Evolutionary conservation across 768 basidiomycete species (phyloP).

Genomic region (Suillus luteus): DNA sequence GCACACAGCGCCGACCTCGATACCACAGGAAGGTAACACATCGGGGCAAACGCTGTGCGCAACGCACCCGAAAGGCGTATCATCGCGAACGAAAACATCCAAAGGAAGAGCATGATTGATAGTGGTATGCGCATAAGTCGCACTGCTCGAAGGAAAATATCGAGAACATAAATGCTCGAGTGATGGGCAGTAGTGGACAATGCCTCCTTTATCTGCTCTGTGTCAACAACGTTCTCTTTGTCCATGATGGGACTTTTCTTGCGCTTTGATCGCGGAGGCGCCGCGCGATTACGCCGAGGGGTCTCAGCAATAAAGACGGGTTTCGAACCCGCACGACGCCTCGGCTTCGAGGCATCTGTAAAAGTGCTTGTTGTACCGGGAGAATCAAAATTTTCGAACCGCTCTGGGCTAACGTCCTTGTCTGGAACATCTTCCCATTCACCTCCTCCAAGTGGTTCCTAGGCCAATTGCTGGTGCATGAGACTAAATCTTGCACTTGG

Average conservation of each 20-base stretch:
- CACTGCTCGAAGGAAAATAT: constrained; percentile 50
- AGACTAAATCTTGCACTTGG: background rate
- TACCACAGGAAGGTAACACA: constrained; percentile 65
- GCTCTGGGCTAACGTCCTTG: background rate
- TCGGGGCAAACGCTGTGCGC: constrained; percentile 50
- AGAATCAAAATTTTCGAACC: background rate
- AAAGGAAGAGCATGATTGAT: constrained; percentile 52
- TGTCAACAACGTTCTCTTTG: constrained; percentile 9
- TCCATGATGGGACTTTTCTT: constrained; percentile 25
- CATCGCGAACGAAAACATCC: constrained; percentile 49
- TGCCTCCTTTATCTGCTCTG: constrained; percentile 25
- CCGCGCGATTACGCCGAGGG: background rate
- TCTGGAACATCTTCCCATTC: constrained; percentile 7
- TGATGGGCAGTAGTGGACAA: constrained; percentile 27
- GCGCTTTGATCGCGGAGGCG: constrained; percentile 29
- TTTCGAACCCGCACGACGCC: background rate
- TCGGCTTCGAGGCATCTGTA: background rate
- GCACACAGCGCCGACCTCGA: constrained; percentile 49
- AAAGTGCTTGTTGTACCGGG: background rate
- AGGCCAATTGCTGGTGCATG: background rate
- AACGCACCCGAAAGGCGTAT: constrained; percentile 44
- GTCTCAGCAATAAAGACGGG: background rate
- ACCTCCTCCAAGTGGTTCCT: background rate
- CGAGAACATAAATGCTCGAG: constrained; percentile 43
- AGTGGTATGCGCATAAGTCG: constrained; percentile 57